Base-by-base conservation (phyloP, 2,329 filamentous ascomycete genomes). In the Pyrenophora seminiperda region DNA sequence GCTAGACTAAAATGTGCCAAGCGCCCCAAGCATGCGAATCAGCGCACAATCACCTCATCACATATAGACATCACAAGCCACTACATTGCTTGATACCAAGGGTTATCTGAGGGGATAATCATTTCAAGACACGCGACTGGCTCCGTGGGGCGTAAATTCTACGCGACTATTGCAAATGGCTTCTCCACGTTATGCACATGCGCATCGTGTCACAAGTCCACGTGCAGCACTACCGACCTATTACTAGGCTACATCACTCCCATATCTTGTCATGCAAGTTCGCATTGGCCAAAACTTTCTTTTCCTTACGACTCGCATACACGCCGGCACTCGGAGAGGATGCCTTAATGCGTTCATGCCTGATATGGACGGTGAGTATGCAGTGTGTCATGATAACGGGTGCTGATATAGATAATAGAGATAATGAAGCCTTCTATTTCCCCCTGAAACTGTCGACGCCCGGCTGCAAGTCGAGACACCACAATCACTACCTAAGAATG, bases 401-500 rank as follows among this genome's bases (percentile, higher is more conserved):
- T 22, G 32, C 31, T 43, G 33, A 18, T 47, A 18, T 24, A 45
- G 38, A 39, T 7, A 38, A 18, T 24, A 45, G 38, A 39, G 11
- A 38, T 40, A 18, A 46, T 18, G 11, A n/a, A 27, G 29, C 20
- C 36, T 50, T 50, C 14, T 39, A 50, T 46, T 43, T 19, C 27
- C 27, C 5, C 20, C 27, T n/a, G 5, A 6, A 36, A 20, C 6
- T 32, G 14, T 19, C 44, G 17, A 38, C 30, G 41, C 31, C 39
- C 32, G 39, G 37, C 47, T 43, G 48, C 46, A 42, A 32, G 43
- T 37, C 55, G 44, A 47, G 37, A 36, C 18, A 30, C 46, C 41
- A 42, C 47, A 52, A 48, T 47, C 44, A 51, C 61, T 63, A 61
- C 54, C 61, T 59, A 49, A 56, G 52, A 11, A 56, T 53, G 54